phyloP scores from a whole-genome alignment of 495 filamentous ascomycete genomes.

The Talaromyces proteolyticus region DNA sequence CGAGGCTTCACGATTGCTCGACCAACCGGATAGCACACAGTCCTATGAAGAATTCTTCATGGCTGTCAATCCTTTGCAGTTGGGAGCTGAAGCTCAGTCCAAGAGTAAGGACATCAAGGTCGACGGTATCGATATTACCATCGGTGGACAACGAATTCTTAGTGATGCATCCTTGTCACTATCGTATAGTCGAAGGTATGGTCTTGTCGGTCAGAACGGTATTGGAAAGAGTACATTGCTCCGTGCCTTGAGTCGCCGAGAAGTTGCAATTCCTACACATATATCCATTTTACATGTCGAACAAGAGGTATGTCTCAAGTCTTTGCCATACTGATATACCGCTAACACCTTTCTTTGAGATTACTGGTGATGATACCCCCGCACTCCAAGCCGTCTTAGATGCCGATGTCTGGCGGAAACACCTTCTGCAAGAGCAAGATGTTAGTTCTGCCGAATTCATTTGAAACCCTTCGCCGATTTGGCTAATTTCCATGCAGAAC shows the following conservation, averaged over 20 bases:
- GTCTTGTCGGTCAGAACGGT: slow-evolving; percentile 98
- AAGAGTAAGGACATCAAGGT: slow-evolving; percentile 99
- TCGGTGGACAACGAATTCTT: slow-evolving; percentile 82
- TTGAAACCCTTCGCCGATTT: neutral
- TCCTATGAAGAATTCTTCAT: slow-evolving; percentile 99
- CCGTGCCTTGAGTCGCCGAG: slow-evolving; percentile 85
- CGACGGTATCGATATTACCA: slow-evolving; percentile 89
- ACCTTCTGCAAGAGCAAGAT: slow-evolving; percentile 83
- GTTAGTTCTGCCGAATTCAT: slow-evolving; percentile 37
- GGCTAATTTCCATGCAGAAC: slow-evolving; percentile 50
- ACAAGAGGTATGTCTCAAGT: slow-evolving; percentile 66
- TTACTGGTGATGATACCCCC: slow-evolving; percentile 92
- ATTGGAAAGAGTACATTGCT: slow-evolving; percentile 97
- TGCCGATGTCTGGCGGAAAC: slow-evolving; percentile 98
- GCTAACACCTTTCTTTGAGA: slow-evolving; percentile 42
- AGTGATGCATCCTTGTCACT: slow-evolving; percentile 85
- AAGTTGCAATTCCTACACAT: slow-evolving; percentile 89
- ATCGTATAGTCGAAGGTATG: slow-evolving; percentile 90
- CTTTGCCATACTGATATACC: neutral
- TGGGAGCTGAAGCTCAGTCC: slow-evolving; percentile 62
- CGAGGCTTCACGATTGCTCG: slow-evolving; percentile 86
- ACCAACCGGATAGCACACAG: slow-evolving; percentile 76
- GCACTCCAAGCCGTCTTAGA: slow-evolving; percentile 94
- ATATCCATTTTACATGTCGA: slow-evolving; percentile 99
- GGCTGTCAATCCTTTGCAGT: slow-evolving; percentile 92